Conservation (phyloP, 257 asterid genomes). For the Mitragyna speciosa region DNA sequence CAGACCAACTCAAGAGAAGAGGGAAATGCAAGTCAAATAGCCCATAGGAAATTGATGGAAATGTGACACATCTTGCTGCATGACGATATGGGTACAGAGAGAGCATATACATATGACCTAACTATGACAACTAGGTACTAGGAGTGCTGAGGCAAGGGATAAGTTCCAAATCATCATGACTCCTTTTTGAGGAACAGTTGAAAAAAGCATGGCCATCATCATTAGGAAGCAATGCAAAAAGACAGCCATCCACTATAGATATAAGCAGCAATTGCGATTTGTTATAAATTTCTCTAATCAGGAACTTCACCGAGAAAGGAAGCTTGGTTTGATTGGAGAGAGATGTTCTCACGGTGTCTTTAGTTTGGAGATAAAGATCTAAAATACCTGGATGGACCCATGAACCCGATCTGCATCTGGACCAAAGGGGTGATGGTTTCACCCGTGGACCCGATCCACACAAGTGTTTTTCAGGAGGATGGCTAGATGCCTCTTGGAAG, state of each 20-base stretch:
- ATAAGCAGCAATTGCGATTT: neutral
- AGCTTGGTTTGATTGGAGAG: neutral
- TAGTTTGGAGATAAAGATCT: too few species aligned
- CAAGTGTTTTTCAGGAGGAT: too few species aligned
- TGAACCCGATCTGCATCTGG: too few species aligned
- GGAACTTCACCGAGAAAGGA: constrained; percentile 9
- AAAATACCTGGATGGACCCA: too few species aligned
- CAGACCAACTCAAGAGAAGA: neutral
- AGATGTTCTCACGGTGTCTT: neutral
- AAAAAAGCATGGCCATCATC: neutral
- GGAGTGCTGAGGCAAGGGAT: neutral
- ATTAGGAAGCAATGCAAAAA: neutral
- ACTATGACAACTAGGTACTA: neutral
- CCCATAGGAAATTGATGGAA: neutral
- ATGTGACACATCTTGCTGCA: constrained; percentile 13
- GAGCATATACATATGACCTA: rapidly evolving
- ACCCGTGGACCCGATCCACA: too few species aligned
- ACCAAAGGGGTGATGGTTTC: too few species aligned
- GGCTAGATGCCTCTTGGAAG: too few species aligned
- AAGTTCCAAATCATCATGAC: neutral
- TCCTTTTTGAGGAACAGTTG: constrained; percentile 5
- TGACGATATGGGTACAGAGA: neutral
- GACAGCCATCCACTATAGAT: neutral
- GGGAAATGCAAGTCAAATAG: neutral
- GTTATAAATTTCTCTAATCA: constrained; percentile 1